Base-by-base conservation (phyloP, 192 early-diverging fungal genomes). In the Backusella westeae region DNA sequence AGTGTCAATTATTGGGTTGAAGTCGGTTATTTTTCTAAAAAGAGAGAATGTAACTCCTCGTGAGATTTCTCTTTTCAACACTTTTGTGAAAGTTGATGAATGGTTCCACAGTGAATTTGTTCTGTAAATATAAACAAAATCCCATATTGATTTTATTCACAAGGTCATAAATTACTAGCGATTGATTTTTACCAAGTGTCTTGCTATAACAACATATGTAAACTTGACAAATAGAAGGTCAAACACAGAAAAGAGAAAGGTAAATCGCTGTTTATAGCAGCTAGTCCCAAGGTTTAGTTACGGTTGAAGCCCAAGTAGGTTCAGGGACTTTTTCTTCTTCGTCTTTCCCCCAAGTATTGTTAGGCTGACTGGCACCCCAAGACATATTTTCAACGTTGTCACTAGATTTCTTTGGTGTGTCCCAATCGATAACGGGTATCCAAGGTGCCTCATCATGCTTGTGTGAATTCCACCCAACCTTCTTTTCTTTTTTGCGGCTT, bases 391-490 rank as follows among this genome's bases (percentile, higher is more conserved):
- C 41, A 32, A 32, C 19, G 6, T 21, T 9, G 34, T 12, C 42
- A 46, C 26, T 39, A 19, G 70, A 42, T 8, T 71, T 71, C 7
- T 49, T 41, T 0, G 15, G 6, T 1, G 70, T 73, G 4, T 74
- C 72, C 77, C 77, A 78, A 39, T 78, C 77, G 34, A 29, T 73
- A 19, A 65, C 72, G 10, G 77, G 77, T 21, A 69, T 52, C 77
- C 77, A 78, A 63, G 77, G 71, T 44, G 67, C 72, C 26, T 78
- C 72, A 29, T 74, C 72, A 35, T 69, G 65, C 42, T 69, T 73
- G 53, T 78, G 77, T 10, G 77, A 73, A 67, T 78, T 78, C 77
- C 77, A 78, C 14, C 77, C 77, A 19, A 78, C 36, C 7, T 38
- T 67, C 35, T 73, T 69, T 63, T 73, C 32, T 8, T 65, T 66